Evolutionary conservation across 169 alveolate genomes (phyloP).

Genomic region (Plasmodium billcollinsi): DNA sequence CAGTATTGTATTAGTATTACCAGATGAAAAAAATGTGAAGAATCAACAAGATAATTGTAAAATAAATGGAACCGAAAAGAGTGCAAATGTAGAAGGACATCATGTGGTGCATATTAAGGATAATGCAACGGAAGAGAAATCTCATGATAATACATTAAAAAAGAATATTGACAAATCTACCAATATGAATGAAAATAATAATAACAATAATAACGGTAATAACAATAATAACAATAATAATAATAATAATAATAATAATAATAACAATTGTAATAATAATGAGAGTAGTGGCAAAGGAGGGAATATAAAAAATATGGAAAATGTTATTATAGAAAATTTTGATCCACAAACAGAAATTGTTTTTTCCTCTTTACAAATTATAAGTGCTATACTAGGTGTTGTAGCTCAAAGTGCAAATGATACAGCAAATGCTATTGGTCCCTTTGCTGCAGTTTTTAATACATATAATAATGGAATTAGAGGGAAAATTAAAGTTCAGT

Average conservation of each 20-base stretch:
- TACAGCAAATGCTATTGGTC: slow-evolving; percentile 91
- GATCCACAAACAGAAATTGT: slow-evolving; percentile 79
- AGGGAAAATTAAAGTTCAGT: slow-evolving; percentile 79
- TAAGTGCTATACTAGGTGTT: slow-evolving; percentile 86
- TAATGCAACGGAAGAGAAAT: not conserved
- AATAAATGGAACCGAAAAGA: not conserved
- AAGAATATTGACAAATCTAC: not conserved
- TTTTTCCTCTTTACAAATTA: slow-evolving; percentile 82
- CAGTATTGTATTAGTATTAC: no score
- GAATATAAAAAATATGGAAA: slow-evolving; percentile 29
- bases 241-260: no score
- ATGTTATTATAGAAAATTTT: slow-evolving; percentile 76
- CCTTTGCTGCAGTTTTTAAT: slow-evolving; percentile 79
- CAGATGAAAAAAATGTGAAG: no score
- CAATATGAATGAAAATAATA: not conserved
- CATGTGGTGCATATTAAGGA: not conserved
- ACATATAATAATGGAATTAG: slow-evolving; percentile 62
- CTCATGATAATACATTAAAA: not conserved
- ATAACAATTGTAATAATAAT: slow-evolving; percentile 8
- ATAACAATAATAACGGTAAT: not conserved
- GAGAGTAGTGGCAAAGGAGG: slow-evolving; percentile 15
- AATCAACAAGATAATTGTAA: no score
- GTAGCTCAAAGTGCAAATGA: slow-evolving; percentile 91
- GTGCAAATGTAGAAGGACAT: not conserved
- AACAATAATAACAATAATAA: no score